Evolutionary conservation across 139 green algal species (phyloP), one percentile per base, ranked within the genome.

Genomic region (Chlorella sorokiniana): DNA sequence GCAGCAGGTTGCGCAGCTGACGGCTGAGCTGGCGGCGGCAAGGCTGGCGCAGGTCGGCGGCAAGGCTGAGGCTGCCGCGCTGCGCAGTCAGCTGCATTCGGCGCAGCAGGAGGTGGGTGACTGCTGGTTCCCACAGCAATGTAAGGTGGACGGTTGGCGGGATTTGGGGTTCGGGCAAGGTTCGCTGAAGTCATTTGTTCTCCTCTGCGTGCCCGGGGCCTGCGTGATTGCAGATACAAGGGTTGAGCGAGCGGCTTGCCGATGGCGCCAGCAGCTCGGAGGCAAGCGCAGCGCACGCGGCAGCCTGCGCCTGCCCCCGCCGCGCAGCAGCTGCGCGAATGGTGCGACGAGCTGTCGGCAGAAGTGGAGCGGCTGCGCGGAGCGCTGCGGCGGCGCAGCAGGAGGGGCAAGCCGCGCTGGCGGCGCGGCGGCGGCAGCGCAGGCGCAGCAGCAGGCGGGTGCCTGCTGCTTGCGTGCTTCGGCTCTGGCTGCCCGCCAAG

Each of bases 1-100:
- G 62, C 84, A 89, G 78, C 77, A 90, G 3, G 54, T 96, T 14
- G 87, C 94, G 20, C 69, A 86, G 10, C 83, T 96, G 33, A 94
- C 88, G 16, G 86, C 89, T 6, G 88, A 94, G 81, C 84, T 95
- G 35, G 84, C 84, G 0, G 81, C 88, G n/a, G 77, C 87, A 2
- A 56, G 83, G 20, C 76, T 79, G 78, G 59, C 62, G 16, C 59
- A 38, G 42, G 75, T 71, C 38, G 56, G 51, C 7, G 59, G 29
- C 41, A 81, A 81, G 59, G 41, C 59, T 2, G 40, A 83, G 37
- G 56, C 45, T 4, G 67, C 73, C 1, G 65, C 52, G 3, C 31
- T 83, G 1, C 67, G 86, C n/a, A 41, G 33, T 8, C 33, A 68
- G 48, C 48, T 86, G 56, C 54, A 52, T 29, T 54, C 40, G 35